Base-by-base conservation (phyloP, 116 monocot genomes). In the Zostera marina region DNA sequence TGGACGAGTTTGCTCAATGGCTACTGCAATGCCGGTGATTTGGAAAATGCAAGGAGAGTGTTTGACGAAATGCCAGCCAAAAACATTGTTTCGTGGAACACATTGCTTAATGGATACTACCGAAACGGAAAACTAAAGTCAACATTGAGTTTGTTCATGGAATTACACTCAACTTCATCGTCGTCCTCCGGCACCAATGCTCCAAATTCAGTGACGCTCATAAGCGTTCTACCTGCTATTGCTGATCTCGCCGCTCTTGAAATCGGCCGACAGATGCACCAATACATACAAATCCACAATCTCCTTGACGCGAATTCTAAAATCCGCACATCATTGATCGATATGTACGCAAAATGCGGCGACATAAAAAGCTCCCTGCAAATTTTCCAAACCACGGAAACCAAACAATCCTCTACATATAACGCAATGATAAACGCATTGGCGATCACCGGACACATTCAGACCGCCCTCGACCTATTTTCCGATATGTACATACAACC, bases 21-120 rank as follows among this genome's bases (percentile, higher is more conserved):
- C 32, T 86, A 78, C 59, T 67, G 73, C 12, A 86, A 86, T 44
- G 63, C 65, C 38, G 86, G 86, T n/a, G 78, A 89, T 47, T 63
- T 89, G 80, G 73, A 26, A 5, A 64, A 68, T 3, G 83, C 88
- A 2, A 75, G 70, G 53, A 10, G 12, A 32, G 56, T 83, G 20
- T 89, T 89, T 66, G 77, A 80, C 14, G 39, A 62, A 14, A 47
- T 57, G 52, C 48, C 26, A 21, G 62, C 63, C 4, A 63, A 59
- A 24, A 83, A 88, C 73, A 22, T 81, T 2, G 73, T 77, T 59
- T 70, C 66, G 9, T 89, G 88, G 88, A 80, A 80, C 0, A 73
- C 63, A 3, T 76, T 89, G 77, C 75, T 89, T 14, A 77, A 80
- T 11, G 84, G 83, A 1, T 83, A 83, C 63, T 70, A 66, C 0